Percentiles rank a stretch among this genome's conserved stretches.
These are phyloP conservation scores for Colletotrichum falcatum DNA, from an alignment of 2,329 filamentous ascomycete species.

Conservation along the genomic window DNA sequence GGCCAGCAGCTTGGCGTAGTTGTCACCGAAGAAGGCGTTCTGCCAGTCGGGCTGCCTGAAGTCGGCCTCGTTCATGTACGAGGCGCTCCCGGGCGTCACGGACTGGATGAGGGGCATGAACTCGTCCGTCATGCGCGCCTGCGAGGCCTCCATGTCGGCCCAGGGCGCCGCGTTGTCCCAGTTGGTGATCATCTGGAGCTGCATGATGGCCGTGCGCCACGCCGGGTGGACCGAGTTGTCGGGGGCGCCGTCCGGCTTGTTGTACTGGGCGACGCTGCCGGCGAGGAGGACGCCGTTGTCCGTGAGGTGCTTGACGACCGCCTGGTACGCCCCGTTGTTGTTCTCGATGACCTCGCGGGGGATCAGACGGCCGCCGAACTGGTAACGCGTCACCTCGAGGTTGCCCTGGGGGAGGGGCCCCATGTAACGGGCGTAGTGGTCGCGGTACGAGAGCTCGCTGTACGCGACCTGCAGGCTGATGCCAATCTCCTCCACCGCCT, in stretches of 20 bases:
- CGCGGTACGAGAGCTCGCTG: constrained; percentile 48
- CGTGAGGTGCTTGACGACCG: constrained; percentile 48
- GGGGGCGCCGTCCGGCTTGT: constrained; percentile 46
- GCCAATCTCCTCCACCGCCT: constrained; percentile 44
- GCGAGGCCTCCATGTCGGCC: constrained; percentile 45
- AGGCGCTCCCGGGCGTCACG: constrained; percentile 56
- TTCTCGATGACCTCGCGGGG: constrained; percentile 49
- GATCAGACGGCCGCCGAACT: constrained; percentile 54
- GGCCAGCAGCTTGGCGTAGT: constrained; percentile 55
- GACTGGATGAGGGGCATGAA: constrained; percentile 49
- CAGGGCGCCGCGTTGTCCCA: constrained; percentile 45
- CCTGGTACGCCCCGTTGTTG: constrained; percentile 46
- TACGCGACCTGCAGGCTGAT: constrained; percentile 44
- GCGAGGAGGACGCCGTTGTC: constrained; percentile 48
- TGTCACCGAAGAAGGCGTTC: constrained; percentile 59
- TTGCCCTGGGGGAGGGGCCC: constrained; percentile 51
- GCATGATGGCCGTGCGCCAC: constrained; percentile 52
- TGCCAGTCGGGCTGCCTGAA: constrained; percentile 58
- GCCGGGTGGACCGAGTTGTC: constrained; percentile 53
- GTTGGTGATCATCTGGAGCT: constrained; percentile 47
- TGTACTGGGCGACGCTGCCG: constrained; percentile 49
- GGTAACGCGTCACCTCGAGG: constrained; percentile 48
- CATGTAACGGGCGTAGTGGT: constrained; percentile 52
- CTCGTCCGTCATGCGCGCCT: constrained; percentile 48
- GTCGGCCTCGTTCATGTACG: constrained; percentile 66